phyloP scores from a whole-genome alignment of 768 basidiomycete genomes.

The Suillus alpinus region DNA sequence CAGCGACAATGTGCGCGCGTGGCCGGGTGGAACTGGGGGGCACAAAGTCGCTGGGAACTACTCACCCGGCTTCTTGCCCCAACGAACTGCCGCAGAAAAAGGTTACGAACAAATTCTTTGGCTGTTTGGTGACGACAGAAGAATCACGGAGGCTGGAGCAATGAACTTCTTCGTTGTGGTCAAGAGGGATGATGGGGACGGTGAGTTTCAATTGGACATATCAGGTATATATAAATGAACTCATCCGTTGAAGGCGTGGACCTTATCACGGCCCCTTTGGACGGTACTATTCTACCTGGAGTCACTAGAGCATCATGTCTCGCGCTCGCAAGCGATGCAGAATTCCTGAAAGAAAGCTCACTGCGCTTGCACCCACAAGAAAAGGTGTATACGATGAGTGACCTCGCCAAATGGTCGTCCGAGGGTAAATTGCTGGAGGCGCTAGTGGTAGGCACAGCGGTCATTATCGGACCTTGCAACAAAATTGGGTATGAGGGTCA shows the following conservation, averaged over 20 bases:
- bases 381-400: conserved; percentile 54
- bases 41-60: conserved; percentile 69
- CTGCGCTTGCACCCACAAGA: conserved; percentile 49
- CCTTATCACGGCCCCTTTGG: conserved; percentile 84
- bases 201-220: conserved; percentile 28
- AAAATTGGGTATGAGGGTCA: conserved; percentile 71
- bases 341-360: conserved; percentile 28
- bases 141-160: conserved; percentile 59
- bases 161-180: conserved; percentile 83
- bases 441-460: conserved; percentile 85
- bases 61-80: conserved; percentile 58
- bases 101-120: conserved; percentile 82
- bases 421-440: conserved; percentile 74
- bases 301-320: conserved; percentile 88
- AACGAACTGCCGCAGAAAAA: conserved; percentile 56
- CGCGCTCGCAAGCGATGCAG: conserved; percentile 63
- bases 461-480: conserved; percentile 68
- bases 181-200: conserved; percentile 50
- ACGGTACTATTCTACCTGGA: conserved; percentile 90
- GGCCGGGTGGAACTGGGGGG: conserved; percentile 73
- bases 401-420: conserved; percentile 53
- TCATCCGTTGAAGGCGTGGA: conserved; percentile 54
- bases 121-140: conserved; percentile 62
- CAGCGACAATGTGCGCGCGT: conserved; percentile 73
- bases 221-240: neutral